Evolutionary conservation across 2,329 filamentous ascomycete genomes (phyloP), one percentile per base, ranked within the genome.

Genomic region (Paraphoma sp.): DNA sequence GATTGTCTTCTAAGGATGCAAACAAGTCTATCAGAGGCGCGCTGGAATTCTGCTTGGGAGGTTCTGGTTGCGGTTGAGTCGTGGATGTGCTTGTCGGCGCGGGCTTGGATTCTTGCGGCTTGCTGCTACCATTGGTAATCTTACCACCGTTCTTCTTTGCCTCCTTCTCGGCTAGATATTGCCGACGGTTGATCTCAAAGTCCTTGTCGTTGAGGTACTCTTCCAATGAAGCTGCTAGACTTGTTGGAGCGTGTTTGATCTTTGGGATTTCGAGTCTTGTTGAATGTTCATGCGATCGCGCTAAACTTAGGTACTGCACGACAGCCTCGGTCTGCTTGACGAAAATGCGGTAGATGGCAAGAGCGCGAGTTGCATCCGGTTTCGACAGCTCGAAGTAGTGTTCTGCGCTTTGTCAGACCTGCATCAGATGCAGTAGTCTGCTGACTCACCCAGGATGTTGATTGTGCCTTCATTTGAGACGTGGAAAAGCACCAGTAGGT

Each of bases 301-400:
- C 95, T 43, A 94, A 84, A 66, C 89, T 89, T 45, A 99, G 85
- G 71, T 94, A 99, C 68, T 92, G 88, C 14, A 99, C 94, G 1
- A 98, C 94, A 63, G 89, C 87, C 67, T 98, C 93, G 6, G 95
- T 99, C 76, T 97, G 93, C 69, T 87, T 90, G 14, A 92, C 92
- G 71, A 99, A 99, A 14, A 85, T 90, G 73, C 93, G 91, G 79
- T 99, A 99, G 59, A 99, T 94, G 58, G 88, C 85, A 79, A 99
- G 87, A 54, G 95, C 93, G 61, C 93, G 87, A 76, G 97, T 92
- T 56, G 95, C 96, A 77, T 99, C 95, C 28, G 91, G 85, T 71
- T 91, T 92, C 48, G 95, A 97, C 90, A 99, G 94, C 80, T 99
- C 95, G 70, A 99, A 99, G 78, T 98, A 99, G 77, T 96, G 92